Conservation (phyloP, 2,329 filamentous ascomycete genomes). For the Diaporthe sp. region DNA sequence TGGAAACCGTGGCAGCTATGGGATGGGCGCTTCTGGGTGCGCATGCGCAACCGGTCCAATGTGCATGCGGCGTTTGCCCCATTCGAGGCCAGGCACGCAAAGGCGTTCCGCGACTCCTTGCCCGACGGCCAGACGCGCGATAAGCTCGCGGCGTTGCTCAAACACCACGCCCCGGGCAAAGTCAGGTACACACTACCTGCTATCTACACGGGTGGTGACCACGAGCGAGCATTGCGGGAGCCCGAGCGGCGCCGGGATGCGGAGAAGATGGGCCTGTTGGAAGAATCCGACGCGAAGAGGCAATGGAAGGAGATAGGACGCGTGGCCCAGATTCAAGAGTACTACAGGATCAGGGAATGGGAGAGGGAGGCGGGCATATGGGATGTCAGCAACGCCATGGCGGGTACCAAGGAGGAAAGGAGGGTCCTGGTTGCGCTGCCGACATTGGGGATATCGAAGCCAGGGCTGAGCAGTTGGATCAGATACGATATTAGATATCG, state of each 20-base stretch:
- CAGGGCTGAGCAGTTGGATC: slow-evolving; percentile 63
- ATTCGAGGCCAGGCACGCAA: slow-evolving; percentile 59
- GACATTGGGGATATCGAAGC: slow-evolving; percentile 63
- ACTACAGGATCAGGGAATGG: not conserved
- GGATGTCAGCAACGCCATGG: not conserved
- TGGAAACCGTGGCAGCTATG: slow-evolving; percentile 60
- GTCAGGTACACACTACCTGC: slow-evolving; percentile 69
- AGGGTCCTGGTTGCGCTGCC: slow-evolving; percentile 66
- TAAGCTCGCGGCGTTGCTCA: slow-evolving; percentile 60
- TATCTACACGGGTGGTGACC: slow-evolving; percentile 61
- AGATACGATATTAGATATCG: slow-evolving; percentile 65
- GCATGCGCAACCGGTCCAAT: slow-evolving; percentile 59
- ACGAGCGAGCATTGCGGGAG: slow-evolving; percentile 45
- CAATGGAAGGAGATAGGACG: slow-evolving; percentile 16
- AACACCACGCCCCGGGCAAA: slow-evolving; percentile 67
- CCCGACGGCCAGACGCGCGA: slow-evolving; percentile 46
- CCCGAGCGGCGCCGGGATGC: slow-evolving; percentile 43
- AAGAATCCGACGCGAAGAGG: slow-evolving; percentile 8
- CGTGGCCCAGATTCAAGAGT: slow-evolving; percentile 4
- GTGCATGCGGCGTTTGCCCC: slow-evolving; percentile 61
- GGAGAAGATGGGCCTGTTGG: slow-evolving; percentile 28
- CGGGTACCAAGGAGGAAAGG: slow-evolving; percentile 37
- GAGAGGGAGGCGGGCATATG: not conserved
- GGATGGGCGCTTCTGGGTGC: slow-evolving; percentile 75
- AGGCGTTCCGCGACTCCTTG: slow-evolving; percentile 63